A percentile compares a stretch with the other conserved stretches of the same genome.
Conservation (phyloP, 2,329 filamentous ascomycete genomes). For the Hymenoscyphus fructigenus region DNA sequence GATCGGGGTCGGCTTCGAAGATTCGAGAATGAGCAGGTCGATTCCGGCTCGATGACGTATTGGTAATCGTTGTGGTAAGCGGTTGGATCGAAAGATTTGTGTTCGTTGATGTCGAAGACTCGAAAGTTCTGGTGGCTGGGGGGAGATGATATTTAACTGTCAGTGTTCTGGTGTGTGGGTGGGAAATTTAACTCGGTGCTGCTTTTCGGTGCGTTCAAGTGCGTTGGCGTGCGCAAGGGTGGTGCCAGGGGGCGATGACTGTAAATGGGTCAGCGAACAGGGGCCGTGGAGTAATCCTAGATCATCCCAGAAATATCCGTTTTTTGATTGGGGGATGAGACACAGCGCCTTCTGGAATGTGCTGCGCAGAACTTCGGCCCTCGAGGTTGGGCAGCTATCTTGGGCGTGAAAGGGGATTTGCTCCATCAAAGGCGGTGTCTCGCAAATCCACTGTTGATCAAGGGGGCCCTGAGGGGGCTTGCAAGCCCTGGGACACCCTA, state of each 20-base stretch:
- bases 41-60: slow-evolving; percentile 24
- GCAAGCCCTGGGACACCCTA: neutral
- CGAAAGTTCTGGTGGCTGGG: slow-evolving; percentile 22
- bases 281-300: slow-evolving; percentile 6
- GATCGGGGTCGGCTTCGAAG: slow-evolving; percentile 30
- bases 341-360: slow-evolving; percentile 24
- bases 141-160: slow-evolving; percentile 21
- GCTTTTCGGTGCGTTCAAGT: slow-evolving; percentile 24
- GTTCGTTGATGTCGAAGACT: slow-evolving; percentile 14
- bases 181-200: slow-evolving; percentile 18
- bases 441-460: neutral
- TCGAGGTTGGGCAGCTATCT: slow-evolving; percentile 3
- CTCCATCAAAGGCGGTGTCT: neutral
- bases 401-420: neutral
- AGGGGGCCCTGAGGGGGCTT: neutral
- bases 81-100: slow-evolving; percentile 22
- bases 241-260: slow-evolving; percentile 15
- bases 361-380: slow-evolving; percentile 8
- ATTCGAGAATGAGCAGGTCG: slow-evolving; percentile 33
- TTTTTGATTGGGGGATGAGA: slow-evolving; percentile 14
- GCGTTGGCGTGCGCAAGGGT: slow-evolving; percentile 22
- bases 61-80: slow-evolving; percentile 25
- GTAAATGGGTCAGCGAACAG: slow-evolving; percentile 21
- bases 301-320: no score
- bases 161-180: slow-evolving; percentile 11